phyloP scores from a whole-genome alignment of 148 eudicot species.

The Oxyria digyna region DNA sequence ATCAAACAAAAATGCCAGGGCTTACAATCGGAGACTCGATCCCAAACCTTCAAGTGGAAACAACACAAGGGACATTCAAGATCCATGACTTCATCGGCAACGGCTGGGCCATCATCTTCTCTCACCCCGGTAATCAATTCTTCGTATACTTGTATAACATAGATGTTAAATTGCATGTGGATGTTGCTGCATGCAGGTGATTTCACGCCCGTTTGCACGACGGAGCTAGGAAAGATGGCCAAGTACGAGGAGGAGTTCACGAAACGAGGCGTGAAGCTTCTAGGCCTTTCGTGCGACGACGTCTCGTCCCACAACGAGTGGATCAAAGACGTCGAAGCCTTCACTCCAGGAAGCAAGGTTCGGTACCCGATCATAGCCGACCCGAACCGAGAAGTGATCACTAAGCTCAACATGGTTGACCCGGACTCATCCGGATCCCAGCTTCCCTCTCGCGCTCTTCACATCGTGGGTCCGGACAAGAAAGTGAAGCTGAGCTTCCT shows the following conservation, averaged over 20 bases:
- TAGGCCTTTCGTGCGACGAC: conserved; percentile 78
- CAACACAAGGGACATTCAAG: conserved; percentile 54
- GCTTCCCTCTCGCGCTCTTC: conserved; percentile 71
- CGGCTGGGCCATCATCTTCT: conserved; percentile 59
- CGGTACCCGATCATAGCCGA: conserved; percentile 71
- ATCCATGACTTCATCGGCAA: conserved; percentile 59
- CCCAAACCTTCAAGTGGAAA: conserved; percentile 64
- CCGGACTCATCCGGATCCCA: conserved; percentile 46
- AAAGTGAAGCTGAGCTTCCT: conserved; percentile 78
- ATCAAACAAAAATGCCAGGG: conserved; percentile 86
- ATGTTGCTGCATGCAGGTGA: conserved; percentile 35
- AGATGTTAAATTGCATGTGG: not conserved
- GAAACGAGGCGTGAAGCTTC: conserved; percentile 60
- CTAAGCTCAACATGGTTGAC: conserved; percentile 81
- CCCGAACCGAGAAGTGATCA: conserved; percentile 50
- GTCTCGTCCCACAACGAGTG: conserved; percentile 55
- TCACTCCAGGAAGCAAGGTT: conserved; percentile 50
- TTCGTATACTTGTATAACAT: not conserved
- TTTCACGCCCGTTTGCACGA: conserved; percentile 88
- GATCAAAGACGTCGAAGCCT: conserved; percentile 83
- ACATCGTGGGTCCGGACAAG: conserved; percentile 71
- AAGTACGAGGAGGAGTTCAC: conserved; percentile 57
- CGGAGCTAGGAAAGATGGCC: conserved; percentile 81
- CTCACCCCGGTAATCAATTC: conserved; percentile 53
- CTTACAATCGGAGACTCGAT: conserved; percentile 67